These are phyloP conservation scores for Heterobasidion parviporum DNA, from an alignment of 1,284 basidiomycete genomes.

Conservation along the genomic window DNA sequence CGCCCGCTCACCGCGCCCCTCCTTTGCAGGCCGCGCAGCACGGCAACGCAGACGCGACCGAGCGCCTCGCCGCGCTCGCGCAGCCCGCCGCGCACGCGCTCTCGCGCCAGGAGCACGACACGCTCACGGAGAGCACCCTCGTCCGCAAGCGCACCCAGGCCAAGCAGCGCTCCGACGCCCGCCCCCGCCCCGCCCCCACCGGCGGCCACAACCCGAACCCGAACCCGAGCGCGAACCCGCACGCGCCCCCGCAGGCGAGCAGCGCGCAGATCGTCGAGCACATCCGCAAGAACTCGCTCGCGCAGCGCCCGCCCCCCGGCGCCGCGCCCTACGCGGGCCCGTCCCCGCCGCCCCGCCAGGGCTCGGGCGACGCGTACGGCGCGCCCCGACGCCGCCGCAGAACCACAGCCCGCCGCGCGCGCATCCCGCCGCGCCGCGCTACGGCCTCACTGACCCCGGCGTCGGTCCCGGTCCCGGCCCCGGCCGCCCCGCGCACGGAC, in stretches of 20 bases:
- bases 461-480: conserved; percentile 9
- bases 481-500: not conserved
- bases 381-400: not conserved
- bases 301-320: not conserved
- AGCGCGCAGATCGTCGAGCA: conserved; percentile 23
- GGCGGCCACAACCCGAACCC: not conserved
- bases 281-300: conserved; percentile 23
- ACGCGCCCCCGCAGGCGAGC: conserved; percentile 4
- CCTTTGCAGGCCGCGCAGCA: conserved; percentile 58
- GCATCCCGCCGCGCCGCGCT: conserved; percentile 19
- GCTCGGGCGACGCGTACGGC: not conserved
- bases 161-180: conserved; percentile 55
- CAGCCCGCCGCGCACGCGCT: conserved; percentile 52
- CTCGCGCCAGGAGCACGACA: conserved; percentile 75
- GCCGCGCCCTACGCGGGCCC: not conserved
- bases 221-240: not conserved
- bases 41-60: conserved; percentile 73
- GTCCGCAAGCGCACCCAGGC: conserved; percentile 82
- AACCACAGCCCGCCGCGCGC: conserved; percentile 8
- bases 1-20: not conserved
- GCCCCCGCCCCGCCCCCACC: conserved; percentile 12
- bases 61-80: conserved; percentile 66
- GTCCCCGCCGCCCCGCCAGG: not conserved
- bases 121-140: conserved; percentile 70
- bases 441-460: conserved; percentile 20